phyloP scores from a whole-genome alignment of 1,284 basidiomycete species.

The Sporisorium iseilematis-ciliati region DNA sequence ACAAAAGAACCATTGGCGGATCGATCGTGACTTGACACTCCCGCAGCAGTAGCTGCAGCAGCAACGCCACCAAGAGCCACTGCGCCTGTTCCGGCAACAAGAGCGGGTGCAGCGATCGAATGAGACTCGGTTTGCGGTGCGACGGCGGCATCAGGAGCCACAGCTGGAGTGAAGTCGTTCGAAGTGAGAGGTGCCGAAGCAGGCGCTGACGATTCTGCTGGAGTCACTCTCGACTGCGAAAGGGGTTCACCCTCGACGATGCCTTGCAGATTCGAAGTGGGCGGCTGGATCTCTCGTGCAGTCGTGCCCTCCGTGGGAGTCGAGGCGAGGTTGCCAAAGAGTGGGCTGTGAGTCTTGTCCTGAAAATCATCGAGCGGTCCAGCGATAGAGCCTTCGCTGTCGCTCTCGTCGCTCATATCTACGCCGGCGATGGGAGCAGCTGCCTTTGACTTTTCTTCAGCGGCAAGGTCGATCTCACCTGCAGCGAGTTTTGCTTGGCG shows the following conservation, averaged over 20 bases:
- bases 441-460: slow-evolving; percentile 44
- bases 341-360: slow-evolving; percentile 61
- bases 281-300: slow-evolving; percentile 39
- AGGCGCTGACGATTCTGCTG: slow-evolving; percentile 16
- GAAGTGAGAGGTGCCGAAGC: slow-evolving; percentile 29
- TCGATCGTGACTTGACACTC: slow-evolving; percentile 17
- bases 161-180: slow-evolving; percentile 19
- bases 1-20: slow-evolving; percentile 19
- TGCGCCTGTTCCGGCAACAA: slow-evolving; percentile 29
- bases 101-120: slow-evolving; percentile 8
- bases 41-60: slow-evolving; percentile 69
- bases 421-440: slow-evolving; percentile 63
- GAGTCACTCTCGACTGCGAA: slow-evolving; percentile 11
- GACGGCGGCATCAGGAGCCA: slow-evolving; percentile 19
- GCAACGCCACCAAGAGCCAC: slow-evolving; percentile 26
- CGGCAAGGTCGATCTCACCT: slow-evolving; percentile 35
- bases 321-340: slow-evolving; percentile 51
- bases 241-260: slow-evolving; percentile 31
- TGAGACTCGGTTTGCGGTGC: slow-evolving; percentile 7
- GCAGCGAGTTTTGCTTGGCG: slow-evolving; percentile 51
- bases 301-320: slow-evolving; percentile 30
- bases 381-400: slow-evolving; percentile 57
- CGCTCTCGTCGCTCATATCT: slow-evolving; percentile 68
- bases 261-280: slow-evolving; percentile 30
- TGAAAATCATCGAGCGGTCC: slow-evolving; percentile 44